A percentile compares a stretch with the other conserved stretches of the same genome.
Conservation (phyloP, 1,139 yeast genomes). For the Pichia sp. region DNA sequence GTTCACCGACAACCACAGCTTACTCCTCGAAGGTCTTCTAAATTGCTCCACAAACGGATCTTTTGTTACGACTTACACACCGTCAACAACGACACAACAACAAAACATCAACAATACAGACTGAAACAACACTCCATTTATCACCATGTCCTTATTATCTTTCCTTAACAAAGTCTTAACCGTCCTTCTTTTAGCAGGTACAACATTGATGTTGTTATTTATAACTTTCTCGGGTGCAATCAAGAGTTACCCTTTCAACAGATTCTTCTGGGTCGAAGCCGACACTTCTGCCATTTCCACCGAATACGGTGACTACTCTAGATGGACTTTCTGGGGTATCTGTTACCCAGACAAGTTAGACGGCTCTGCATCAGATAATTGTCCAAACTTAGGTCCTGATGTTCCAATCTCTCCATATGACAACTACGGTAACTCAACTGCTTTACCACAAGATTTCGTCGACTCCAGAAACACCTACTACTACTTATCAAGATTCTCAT, state of each 20-base stretch:
- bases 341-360: conserved; percentile 41
- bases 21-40: too few relatives aligned
- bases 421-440: conserved; percentile 53
- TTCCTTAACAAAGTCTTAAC: conserved; percentile 22
- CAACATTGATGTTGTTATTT: conserved; percentile 58
- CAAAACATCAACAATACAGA: background rate
- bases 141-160: conserved; percentile 2
- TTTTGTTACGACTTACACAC: too few relatives aligned
- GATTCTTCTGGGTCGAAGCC: conserved; percentile 70
- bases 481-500: conserved; percentile 69
- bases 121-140: background rate
- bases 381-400: conserved; percentile 48
- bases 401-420: conserved; percentile 71
- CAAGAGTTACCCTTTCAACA: conserved; percentile 56
- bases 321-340: conserved; percentile 87
- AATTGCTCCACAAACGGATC: too few relatives aligned
- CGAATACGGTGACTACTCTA: conserved; percentile 51
- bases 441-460: conserved; percentile 56
- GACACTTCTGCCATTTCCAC: conserved; percentile 56
- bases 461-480: conserved; percentile 57
- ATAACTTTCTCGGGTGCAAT: conserved; percentile 68
- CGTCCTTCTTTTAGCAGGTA: conserved; percentile 36
- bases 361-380: conserved; percentile 27
- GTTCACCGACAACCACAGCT: too few relatives aligned
- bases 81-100: too few relatives aligned